Percentiles rank a stretch among this genome's conserved stretches.
Conservation (phyloP, 2,329 filamentous ascomycete species). For the Sclerotinia spermophila region DNA sequence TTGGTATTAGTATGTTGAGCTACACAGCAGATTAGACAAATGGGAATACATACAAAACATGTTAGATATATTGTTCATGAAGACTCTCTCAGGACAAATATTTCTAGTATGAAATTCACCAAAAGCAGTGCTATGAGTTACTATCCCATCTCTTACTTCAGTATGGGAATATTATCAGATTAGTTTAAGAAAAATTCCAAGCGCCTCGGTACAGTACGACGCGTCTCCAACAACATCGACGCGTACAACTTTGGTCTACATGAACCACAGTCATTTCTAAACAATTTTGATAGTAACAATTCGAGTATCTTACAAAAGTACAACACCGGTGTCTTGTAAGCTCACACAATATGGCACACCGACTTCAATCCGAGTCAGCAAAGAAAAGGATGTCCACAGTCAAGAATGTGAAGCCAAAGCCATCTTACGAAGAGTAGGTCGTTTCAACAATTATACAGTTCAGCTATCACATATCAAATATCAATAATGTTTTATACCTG, state of each 20-base stretch:
- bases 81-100: not conserved
- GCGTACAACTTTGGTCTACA: not conserved
- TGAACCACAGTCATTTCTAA: not conserved
- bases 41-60: not conserved
- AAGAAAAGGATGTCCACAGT: not conserved
- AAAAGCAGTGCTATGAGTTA: not conserved
- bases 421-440: conserved; percentile 1
- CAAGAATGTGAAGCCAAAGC: not conserved
- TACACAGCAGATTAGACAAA: not conserved
- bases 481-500: not conserved
- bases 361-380: not conserved
- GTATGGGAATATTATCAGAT: not conserved
- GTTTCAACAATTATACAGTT: not conserved
- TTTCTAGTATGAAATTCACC: not conserved
- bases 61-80: not conserved
- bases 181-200: not conserved
- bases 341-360: not conserved
- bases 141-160: not conserved
- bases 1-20: not conserved
- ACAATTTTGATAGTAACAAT: not conserved
- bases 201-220: not conserved
- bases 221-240: not conserved
- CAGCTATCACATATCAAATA: not conserved
- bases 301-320: not conserved
- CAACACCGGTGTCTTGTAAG: too few species aligned